phyloP scores from a whole-genome alignment of 2,329 filamentous ascomycete genomes.

The Aspergillus tamarii region DNA sequence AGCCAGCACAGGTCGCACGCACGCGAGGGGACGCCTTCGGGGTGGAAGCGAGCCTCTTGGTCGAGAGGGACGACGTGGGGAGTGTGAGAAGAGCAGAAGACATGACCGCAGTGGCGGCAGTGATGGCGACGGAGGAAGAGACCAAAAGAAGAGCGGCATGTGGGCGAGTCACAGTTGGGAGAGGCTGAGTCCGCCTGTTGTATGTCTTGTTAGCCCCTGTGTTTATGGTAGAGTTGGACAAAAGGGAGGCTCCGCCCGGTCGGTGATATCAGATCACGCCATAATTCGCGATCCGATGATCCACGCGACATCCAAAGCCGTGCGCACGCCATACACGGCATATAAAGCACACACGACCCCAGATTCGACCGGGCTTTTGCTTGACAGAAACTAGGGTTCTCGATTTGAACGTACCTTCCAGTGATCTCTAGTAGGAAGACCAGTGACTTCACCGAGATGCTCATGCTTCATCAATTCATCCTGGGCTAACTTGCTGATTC shows the following conservation, averaged over 20 bases:
- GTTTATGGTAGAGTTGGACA: conserved; percentile 10
- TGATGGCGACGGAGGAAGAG: conserved; percentile 67
- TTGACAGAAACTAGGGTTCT: background rate
- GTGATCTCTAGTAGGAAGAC: conserved; percentile 64
- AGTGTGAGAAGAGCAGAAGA: conserved; percentile 66
- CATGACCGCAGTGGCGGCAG: conserved; percentile 67
- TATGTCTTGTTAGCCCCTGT: conserved; percentile 9
- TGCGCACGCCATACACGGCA: conserved; percentile 26
- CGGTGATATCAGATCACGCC: conserved; percentile 27
- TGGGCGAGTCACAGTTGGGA: conserved; percentile 58
- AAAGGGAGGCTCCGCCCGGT: background rate
- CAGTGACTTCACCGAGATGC: conserved; percentile 59
- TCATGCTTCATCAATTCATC: conserved; percentile 57
- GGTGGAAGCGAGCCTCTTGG: conserved; percentile 66
- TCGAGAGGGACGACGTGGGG: conserved; percentile 62
- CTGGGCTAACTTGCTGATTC: conserved; percentile 52
- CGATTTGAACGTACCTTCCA: conserved; percentile 60
- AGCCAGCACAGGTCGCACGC: conserved; percentile 65
- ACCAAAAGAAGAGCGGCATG: conserved; percentile 62
- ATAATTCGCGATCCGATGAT: conserved; percentile 27
- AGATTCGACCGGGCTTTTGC: background rate
- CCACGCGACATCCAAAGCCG: conserved; percentile 24
- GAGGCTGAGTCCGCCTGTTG: conserved; percentile 61
- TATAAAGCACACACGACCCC: conserved; percentile 24
- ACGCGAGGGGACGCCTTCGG: conserved; percentile 57